Percentiles rank a stretch among this genome's conserved stretches.
These are phyloP conservation scores for Myxozyma kluyveri DNA, from an alignment of 805 yeast genomes.

Conservation along the genomic window DNA sequence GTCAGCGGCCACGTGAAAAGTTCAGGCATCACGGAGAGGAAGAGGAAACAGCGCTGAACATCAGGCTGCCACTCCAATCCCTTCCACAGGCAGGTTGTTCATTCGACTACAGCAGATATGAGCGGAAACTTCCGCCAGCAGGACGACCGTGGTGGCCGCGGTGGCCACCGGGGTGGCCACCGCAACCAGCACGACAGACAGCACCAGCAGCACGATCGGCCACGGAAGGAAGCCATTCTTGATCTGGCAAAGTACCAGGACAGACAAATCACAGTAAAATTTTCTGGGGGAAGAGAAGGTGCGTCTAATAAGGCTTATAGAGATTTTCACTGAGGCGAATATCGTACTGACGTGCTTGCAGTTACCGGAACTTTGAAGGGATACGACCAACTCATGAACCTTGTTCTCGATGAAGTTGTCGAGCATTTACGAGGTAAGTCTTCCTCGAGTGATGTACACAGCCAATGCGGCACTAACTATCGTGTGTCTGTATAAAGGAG, in stretches of 20 bases:
- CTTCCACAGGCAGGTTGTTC: too few relatives aligned
- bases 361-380: slow-evolving; percentile 82
- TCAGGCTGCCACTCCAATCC: too few relatives aligned
- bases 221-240: slow-evolving; percentile 85
- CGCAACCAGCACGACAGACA: slow-evolving; percentile 19
- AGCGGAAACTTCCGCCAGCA: slow-evolving; percentile 10
- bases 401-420: slow-evolving; percentile 58
- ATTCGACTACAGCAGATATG: not conserved
- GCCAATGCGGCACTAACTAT: not conserved
- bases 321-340: not conserved
- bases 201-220: slow-evolving; percentile 52
- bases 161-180: slow-evolving; percentile 16
- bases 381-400: slow-evolving; percentile 92
- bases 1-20: too few relatives aligned
- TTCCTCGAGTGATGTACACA: not conserved
- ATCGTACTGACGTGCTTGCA: slow-evolving; percentile 14
- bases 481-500: slow-evolving; percentile 36
- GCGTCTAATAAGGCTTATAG: not conserved
- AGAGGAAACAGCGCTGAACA: too few relatives aligned
- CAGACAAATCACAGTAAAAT: slow-evolving; percentile 67
- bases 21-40: too few relatives aligned
- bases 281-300: slow-evolving; percentile 78
- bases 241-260: slow-evolving; percentile 77
- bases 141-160: slow-evolving; percentile 11
- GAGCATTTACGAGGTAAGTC: slow-evolving; percentile 58